A percentile compares a stretch with the other conserved stretches of the same genome.
Conservation (phyloP, 2,329 filamentous ascomycete species). For the Sphaerulina musiva region DNA sequence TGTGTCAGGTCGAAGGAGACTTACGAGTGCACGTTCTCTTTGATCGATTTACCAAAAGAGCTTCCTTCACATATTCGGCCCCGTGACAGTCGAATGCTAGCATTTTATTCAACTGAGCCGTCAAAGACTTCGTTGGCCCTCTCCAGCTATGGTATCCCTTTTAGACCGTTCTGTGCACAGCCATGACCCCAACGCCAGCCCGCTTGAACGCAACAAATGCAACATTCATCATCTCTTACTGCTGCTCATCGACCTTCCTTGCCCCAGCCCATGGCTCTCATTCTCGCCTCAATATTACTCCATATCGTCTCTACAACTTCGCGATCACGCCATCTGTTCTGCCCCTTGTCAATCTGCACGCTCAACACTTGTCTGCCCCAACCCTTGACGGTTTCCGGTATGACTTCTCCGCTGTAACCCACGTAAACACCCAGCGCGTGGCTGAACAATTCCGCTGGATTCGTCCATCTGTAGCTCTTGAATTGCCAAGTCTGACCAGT, state of each 20-base stretch:
- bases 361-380: constrained; percentile 82
- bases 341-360: constrained; percentile 67
- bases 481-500: constrained; percentile 98
- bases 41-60: too few relatives aligned
- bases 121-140: not conserved
- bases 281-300: constrained; percentile 79
- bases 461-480: constrained; percentile 94
- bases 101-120: too few relatives aligned
- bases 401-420: constrained; percentile 78
- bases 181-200: constrained; percentile 10
- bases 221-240: not conserved
- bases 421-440: constrained; percentile 84
- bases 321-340: constrained; percentile 71
- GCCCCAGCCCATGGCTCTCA: constrained; percentile 78
- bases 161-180: not conserved
- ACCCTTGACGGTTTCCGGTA: constrained; percentile 68
- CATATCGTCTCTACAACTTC: constrained; percentile 92
- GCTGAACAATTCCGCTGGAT: constrained; percentile 79
- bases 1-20: too few relatives aligned
- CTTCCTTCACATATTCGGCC: too few relatives aligned
- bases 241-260: constrained; percentile 49
- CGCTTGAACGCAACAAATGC: constrained; percentile 20
- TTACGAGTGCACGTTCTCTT: too few relatives aligned
- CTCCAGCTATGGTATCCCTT: not conserved
- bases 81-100: too few relatives aligned